These are phyloP conservation scores for Epicoccum nigrum DNA, from an alignment of 2,329 filamentous ascomycete species.

Conservation along the genomic window DNA sequence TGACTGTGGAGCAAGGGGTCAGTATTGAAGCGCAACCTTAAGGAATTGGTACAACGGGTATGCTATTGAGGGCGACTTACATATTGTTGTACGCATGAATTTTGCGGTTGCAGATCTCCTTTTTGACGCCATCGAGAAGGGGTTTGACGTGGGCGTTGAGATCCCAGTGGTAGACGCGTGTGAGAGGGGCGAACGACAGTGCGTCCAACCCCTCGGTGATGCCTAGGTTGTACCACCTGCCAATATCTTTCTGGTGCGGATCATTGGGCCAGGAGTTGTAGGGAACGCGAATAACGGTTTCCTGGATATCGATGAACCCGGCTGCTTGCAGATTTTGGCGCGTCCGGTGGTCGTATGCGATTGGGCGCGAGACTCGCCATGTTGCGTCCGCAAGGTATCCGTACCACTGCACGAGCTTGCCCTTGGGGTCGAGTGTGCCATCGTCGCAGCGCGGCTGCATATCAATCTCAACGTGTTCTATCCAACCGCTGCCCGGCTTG, in stretches of 20 bases:
- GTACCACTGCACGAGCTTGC: conserved; percentile 72
- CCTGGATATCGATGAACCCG: conserved; percentile 81
- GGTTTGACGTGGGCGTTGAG: conserved; percentile 64
- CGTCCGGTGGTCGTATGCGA: conserved; percentile 69
- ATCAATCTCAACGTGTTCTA: conserved; percentile 92
- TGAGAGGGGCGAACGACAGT: conserved; percentile 75
- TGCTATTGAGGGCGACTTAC: conserved; percentile 59
- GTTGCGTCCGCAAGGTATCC: conserved; percentile 71
- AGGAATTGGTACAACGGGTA: conserved; percentile 32
- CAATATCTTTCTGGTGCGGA: conserved; percentile 69
- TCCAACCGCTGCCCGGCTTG: conserved; percentile 72
- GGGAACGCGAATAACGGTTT: conserved; percentile 71
- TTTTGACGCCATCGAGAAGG: conserved; percentile 67
- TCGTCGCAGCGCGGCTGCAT: conserved; percentile 76
- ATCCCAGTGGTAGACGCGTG: conserved; percentile 66
- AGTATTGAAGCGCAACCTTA: conserved; percentile 31
- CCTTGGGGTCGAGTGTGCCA: conserved; percentile 62
- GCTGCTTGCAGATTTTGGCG: conserved; percentile 66
- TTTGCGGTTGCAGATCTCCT: conserved; percentile 71
- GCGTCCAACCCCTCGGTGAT: conserved; percentile 75
- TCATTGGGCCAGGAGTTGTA: conserved; percentile 76
- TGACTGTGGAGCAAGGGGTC: conserved; percentile 49
- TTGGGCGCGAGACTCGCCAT: conserved; percentile 65
- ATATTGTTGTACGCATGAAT: conserved; percentile 76
- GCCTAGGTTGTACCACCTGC: conserved; percentile 82